Evolutionary conservation across 2,329 filamentous ascomycete species (phyloP), one percentile per base, ranked within the genome.

Genomic region (Ceratocystis papillata): DNA sequence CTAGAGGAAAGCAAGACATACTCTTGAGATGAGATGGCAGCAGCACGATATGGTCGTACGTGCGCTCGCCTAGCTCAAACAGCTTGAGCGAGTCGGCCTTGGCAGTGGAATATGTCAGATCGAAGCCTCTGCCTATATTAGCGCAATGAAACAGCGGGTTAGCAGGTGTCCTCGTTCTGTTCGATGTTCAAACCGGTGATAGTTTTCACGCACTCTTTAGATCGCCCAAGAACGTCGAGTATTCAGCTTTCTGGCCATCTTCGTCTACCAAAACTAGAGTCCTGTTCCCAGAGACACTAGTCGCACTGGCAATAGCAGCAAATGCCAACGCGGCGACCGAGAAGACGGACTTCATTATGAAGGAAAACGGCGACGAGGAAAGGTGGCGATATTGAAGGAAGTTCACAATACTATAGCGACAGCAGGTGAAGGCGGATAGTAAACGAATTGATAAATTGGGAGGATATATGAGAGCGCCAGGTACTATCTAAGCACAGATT

Each of bases 11-110:
- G 25, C 2, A 44, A 45, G 46, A 71, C 75, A 66, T 74, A 90
- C 88, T 92, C 83, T 99, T 99, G 41, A 89, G 85, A 77, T 93
- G 96, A 68, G 87, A 85, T 64, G 94, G 94, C 70, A 97, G 84
- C 71, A 99, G 82, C 70, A 97, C 77, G 70, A 97, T 79, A 77
- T 99, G 93, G 77, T 97, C 93, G 77, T 92, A 97, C 69, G 84
- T 85, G 75, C 88, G 86, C 78, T 94, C 90, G 74, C 93, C 94
- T 69, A 94, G 85, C 73, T 85, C 81, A 79, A 96, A 96, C 70
- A 99, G 81, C 63, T 84, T 82, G 72, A 97, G 78, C 63, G 81
- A 80, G 64, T 90, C 84, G 74, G 84, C 88, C 78, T 94, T 94
- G 68, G 90, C 89, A 6, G 90, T 91, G 75, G 92, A 85, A 74